Base-by-base conservation (phyloP, 306 rosid species). In the Medicago ruthenica region DNA sequence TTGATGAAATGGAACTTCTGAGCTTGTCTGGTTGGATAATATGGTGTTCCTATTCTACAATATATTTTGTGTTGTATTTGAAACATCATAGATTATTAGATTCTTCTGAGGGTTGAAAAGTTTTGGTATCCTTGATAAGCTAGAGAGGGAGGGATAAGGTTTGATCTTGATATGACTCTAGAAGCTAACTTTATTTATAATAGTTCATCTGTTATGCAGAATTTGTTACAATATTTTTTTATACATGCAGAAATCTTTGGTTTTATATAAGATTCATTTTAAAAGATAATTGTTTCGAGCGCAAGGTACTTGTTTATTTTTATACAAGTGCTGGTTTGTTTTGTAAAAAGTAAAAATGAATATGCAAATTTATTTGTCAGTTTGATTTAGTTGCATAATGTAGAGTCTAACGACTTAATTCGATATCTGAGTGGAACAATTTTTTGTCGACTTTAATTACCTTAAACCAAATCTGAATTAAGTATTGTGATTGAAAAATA, bases 1-100 rank as follows among this genome's bases (percentile, higher is more conserved):
- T 65, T 59, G 71, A 59, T 36, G 40, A 55, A 73, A 78, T 36
- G 40, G 64, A 73, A 78, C 76, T 59, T 60, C 68, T 51, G 73
- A 73, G 85, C 71, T 74, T 78, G 53, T 61, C 48, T 82, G 41
- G 72, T 48, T 76, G 66, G 75, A 82, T 47, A 62, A 73, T 60
- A 60, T 68, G 65, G 6, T 62, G 65, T 77, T 78, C 77, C 76
- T 57, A 21, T 74, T 73, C 60, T 74, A 22, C 48, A 48, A 24
- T 45, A 21, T 18, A 41, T 4, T 57, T 37, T 13, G 4, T 6
- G 10, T 7, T 50, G 36, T 62, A 68, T 68, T 74, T 22, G 62
- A 44, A 83, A 69, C 80, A 67, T 60, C 11, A 73, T 61, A 74
- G 80, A 63, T 74, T 53, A 20, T 66, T 61, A 74, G 80, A 63